A percentile compares a stretch with the other conserved stretches of the same genome.
These are phyloP conservation scores for Cynanchum wilfordii DNA, from an alignment of 257 asterid genomes.

Conservation along the genomic window DNA sequence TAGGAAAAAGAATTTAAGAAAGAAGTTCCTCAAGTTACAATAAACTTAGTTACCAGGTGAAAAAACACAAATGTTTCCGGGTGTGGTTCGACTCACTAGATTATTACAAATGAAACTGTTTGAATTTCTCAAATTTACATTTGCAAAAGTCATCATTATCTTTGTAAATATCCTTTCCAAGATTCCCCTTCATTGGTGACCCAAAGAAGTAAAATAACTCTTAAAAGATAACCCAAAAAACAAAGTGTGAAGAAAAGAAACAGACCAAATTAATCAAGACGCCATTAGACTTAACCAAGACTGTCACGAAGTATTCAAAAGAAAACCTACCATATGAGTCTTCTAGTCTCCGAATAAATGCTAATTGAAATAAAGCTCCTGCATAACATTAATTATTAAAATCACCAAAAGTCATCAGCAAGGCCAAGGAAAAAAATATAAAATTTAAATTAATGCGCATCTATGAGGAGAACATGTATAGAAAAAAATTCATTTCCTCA, in stretches of 20 bases:
- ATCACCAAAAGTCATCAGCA: slow-evolving; percentile 12
- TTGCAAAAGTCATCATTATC: neutral
- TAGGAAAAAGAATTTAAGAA: neutral
- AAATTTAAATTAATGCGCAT: neutral
- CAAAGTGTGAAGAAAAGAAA: neutral
- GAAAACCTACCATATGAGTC: slow-evolving; percentile 61
- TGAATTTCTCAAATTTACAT: neutral
- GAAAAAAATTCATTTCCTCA: neutral
- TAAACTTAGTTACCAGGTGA: neutral
- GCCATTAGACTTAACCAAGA: neutral
- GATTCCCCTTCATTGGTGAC: neutral
- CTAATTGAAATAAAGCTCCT: slow-evolving; percentile 69
- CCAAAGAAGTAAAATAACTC: neutral
- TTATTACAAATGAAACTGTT: neutral
- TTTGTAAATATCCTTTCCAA: neutral
- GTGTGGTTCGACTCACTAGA: neutral
- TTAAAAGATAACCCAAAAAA: neutral
- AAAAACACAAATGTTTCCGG: neutral
- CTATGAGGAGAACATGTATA: neutral
- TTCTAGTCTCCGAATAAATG: slow-evolving; percentile 66
- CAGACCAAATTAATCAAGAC: neutral
- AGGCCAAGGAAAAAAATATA: neutral
- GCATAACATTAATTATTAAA: slow-evolving; percentile 23
- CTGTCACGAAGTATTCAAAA: slow-evolving; percentile 6
- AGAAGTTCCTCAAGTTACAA: neutral